Evolutionary conservation across 352 stramenopile species (phyloP), one percentile per base, ranked within the genome.

Genomic region (Globisporangium paroecandrum): DNA sequence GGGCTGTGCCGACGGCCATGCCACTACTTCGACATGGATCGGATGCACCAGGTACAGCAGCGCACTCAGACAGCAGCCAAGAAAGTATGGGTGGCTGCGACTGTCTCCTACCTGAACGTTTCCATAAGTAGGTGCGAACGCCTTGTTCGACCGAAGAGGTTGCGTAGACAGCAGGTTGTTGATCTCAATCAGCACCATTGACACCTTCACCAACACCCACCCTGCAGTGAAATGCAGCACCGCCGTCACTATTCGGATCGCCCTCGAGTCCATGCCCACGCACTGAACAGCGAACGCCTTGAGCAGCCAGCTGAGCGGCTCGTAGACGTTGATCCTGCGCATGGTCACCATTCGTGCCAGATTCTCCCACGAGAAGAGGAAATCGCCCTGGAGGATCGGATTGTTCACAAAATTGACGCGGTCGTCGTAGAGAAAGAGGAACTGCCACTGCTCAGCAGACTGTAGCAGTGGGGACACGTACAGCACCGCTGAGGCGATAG

Each of bases 271-370:
- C 7, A 86, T 58, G 1, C 80, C 83, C 0, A 65, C 43, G 6
- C 69, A 7, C 8, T 77, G 70, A 43, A 75, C 74, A 29, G 89
- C 63, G 3, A 82, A 4, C 12, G 81, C 76, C 66, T 92, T 92
- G 32, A 89, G 64, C 9, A 90, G 25, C 84, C 82, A 93, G 15
- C 79, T 75, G 22, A 93, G 74, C 9, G 84, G 84, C 47, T 93
- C 82, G 66, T 85, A 91, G 8, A 90, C 82, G 63, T 90, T 90
- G 74, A 91, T 83, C 41, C 75, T 78, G 22, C 58, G 70, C 69
- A 82, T 76, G 8, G 71, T 82, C 64, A 78, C 76, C 81, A 93
- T 91, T 20, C 54, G 3, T n/a, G 63, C 64, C 56, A 93, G 51
- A 20, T 74, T 79, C 12, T 34, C 13, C 15, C 64, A 54, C 25